Evolutionary conservation across 2,329 filamentous ascomycete species (phyloP).

Genomic region (Phaeophleospora eucalypticola): DNA sequence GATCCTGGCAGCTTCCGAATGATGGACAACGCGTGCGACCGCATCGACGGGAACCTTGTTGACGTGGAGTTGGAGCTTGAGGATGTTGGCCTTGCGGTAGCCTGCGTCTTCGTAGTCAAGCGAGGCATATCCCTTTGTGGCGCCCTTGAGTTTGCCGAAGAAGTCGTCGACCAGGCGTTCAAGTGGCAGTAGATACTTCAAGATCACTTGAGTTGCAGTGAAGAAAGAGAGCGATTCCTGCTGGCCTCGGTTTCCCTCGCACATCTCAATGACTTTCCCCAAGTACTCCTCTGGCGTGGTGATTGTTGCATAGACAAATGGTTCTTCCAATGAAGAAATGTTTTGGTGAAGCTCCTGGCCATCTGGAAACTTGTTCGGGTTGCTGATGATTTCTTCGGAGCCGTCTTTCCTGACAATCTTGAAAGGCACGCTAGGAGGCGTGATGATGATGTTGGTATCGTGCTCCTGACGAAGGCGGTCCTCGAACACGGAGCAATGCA

Average conservation of each 20-base stretch:
- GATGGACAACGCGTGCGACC: slow-evolving; percentile 83
- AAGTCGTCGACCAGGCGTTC: slow-evolving; percentile 92
- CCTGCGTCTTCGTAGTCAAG: slow-evolving; percentile 96
- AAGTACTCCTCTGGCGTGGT: slow-evolving; percentile 93
- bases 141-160: slow-evolving; percentile 92
- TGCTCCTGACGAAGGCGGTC: slow-evolving; percentile 92
- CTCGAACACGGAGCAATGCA: slow-evolving; percentile 99
- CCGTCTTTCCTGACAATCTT: slow-evolving; percentile 77
- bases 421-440: slow-evolving; percentile 89
- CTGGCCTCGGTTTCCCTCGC: slow-evolving; percentile 80
- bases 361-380: slow-evolving; percentile 84
- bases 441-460: slow-evolving; percentile 92
- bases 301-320: slow-evolving; percentile 76
- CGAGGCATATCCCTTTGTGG: slow-evolving; percentile 91
- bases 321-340: slow-evolving; percentile 63
- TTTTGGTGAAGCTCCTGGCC: slow-evolving; percentile 54
- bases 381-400: slow-evolving; percentile 73
- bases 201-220: slow-evolving; percentile 83
- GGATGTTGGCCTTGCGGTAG: slow-evolving; percentile 73
- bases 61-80: slow-evolving; percentile 87
- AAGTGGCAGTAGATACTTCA: slow-evolving; percentile 86
- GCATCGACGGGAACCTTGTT: slow-evolving; percentile 93
- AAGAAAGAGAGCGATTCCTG: slow-evolving; percentile 90
- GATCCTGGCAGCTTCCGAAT: slow-evolving; percentile 72
- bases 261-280: slow-evolving; percentile 90